Evolutionary conservation across 139 green algal genomes (phyloP).

Genomic region (Tetradesmus lagerheimii): DNA sequence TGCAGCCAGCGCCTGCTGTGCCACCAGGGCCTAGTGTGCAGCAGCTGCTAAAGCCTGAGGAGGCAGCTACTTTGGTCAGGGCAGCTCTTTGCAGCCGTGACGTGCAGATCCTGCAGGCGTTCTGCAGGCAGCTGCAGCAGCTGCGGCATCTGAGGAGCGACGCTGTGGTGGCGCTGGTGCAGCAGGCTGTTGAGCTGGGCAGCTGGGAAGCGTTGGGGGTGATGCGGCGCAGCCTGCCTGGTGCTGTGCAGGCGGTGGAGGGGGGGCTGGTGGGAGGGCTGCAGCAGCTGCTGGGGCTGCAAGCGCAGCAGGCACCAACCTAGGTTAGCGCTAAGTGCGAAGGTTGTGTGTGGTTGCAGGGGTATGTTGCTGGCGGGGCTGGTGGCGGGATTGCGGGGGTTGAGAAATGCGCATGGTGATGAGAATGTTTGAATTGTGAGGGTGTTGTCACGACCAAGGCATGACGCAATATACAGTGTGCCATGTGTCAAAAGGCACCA

Average conservation of each 20-base stretch:
- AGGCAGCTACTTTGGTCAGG: neutral
- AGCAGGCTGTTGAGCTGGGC: neutral
- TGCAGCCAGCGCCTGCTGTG: neutral
- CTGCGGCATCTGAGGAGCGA: neutral
- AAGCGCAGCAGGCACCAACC: too few relatives aligned
- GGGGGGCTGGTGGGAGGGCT: neutral
- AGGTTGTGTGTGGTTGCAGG: too few relatives aligned
- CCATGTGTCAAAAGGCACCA: too few relatives aligned
- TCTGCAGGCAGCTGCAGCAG: neutral
- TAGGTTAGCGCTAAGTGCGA: too few relatives aligned
- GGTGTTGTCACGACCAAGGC: too few relatives aligned
- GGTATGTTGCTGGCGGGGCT: too few relatives aligned
- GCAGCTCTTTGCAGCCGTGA: neutral
- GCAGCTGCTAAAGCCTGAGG: neutral
- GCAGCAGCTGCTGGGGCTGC: neutral
- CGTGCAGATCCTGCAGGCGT: neutral
- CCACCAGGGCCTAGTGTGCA: neutral
- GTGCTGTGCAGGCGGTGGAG: neutral
- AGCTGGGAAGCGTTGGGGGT: neutral
- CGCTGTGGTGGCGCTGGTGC: neutral
- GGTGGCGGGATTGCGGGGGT: too few relatives aligned
- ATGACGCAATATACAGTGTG: too few relatives aligned
- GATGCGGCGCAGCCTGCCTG: neutral
- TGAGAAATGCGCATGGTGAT: too few relatives aligned
- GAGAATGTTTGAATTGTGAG: too few relatives aligned